Conservation (phyloP, 352 stramenopile species). For the Phytopythium ostracodes region DNA sequence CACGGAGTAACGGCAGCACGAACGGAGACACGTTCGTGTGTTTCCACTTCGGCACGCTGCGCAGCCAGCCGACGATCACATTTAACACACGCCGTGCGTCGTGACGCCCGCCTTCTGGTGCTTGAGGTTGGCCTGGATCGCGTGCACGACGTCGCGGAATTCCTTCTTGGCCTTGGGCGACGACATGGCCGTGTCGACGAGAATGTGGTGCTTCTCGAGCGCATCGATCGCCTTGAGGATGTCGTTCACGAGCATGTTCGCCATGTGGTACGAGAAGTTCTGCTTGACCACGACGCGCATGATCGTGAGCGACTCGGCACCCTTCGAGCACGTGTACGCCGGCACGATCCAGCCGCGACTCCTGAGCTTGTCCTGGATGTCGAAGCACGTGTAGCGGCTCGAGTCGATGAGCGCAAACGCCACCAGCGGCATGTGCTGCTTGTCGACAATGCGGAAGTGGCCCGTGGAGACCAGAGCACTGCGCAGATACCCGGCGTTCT, state of each 20-base stretch:
- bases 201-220: constrained; percentile 73
- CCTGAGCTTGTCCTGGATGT: constrained; percentile 89
- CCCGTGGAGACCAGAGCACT: constrained; percentile 68
- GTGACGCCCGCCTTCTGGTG: constrained; percentile 71
- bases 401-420: constrained; percentile 83
- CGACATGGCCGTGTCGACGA: constrained; percentile 74
- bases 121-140: constrained; percentile 60
- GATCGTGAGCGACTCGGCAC: constrained; percentile 80
- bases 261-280: constrained; percentile 88
- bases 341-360: constrained; percentile 88
- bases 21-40: not conserved
- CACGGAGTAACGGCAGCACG: not conserved
- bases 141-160: constrained; percentile 66
- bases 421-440: constrained; percentile 89
- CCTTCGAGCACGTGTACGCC: constrained; percentile 85
- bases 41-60: not conserved
- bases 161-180: constrained; percentile 72
- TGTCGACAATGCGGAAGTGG: constrained; percentile 88
- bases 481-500: constrained; percentile 79
- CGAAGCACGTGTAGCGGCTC: constrained; percentile 83
- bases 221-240: constrained; percentile 82
- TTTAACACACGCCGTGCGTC: constrained; percentile 81
- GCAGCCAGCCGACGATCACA: not conserved
- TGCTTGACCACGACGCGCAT: constrained; percentile 91
- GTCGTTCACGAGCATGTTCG: constrained; percentile 84